Conservation (phyloP, 768 basidiomycete species). For the Auricularia heimuer region DNA sequence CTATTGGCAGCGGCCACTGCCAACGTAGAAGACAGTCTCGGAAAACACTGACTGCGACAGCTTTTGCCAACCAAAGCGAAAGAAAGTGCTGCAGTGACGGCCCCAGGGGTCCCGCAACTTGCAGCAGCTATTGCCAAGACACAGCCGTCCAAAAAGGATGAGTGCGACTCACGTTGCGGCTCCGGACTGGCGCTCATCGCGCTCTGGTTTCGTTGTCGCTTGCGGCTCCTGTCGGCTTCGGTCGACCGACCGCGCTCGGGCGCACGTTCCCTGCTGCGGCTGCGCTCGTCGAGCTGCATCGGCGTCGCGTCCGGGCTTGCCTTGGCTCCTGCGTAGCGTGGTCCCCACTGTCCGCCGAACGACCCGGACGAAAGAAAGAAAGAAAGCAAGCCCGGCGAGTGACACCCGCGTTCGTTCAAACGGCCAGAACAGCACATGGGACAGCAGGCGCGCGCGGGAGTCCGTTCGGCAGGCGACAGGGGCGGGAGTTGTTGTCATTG, state of each 20-base stretch:
- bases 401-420: neutral
- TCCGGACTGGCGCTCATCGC: constrained; percentile 1
- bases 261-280: neutral
- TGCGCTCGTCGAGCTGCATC: neutral
- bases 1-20: too few species aligned
- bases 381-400: neutral
- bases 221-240: neutral
- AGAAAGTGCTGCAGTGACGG: too few species aligned
- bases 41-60: too few species aligned
- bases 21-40: too few species aligned
- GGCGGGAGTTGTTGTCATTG: too few species aligned
- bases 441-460: too few species aligned
- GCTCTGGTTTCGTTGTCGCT: neutral
- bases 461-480: too few species aligned
- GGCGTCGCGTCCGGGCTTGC: constrained; percentile 1
- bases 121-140: too few species aligned
- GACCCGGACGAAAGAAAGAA: neutral
- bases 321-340: neutral
- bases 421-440: too few species aligned
- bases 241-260: neutral
- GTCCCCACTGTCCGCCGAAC: neutral
- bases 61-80: too few species aligned
- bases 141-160: neutral
- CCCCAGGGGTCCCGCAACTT: too few species aligned
- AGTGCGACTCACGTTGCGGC: neutral